Evolutionary conservation across 2,329 filamentous ascomycete species (phyloP), one percentile per base, ranked within the genome.

Genomic region (Graphilbum ipis-grandicollis): DNA sequence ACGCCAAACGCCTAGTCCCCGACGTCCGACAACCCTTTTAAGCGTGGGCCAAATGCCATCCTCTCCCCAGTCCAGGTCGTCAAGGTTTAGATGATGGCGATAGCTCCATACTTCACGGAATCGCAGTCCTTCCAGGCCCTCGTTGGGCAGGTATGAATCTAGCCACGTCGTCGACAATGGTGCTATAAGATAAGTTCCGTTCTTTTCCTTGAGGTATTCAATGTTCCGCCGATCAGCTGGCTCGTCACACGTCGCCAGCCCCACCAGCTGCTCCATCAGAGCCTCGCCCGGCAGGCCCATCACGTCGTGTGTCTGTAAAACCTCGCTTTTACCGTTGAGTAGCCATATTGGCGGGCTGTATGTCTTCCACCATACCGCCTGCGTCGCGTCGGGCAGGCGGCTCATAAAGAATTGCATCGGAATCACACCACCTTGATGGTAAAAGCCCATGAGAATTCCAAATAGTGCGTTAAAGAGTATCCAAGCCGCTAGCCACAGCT

Each of bases 291-390:
- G 62, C 56, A 81, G 68, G 4, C 79, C 77, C 73, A 84, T 85
- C 17, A 85, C 60, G 48, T 86, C 81, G 41, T 65, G 63, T 1
- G 80, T 86, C 22, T 59, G 64, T n/a, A 85, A 56, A 9, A 79
- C 65, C 45, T 75, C 68, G 44, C 80, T 84, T 54, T 79, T 80
- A 37, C 78, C 76, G 44, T 84, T 78, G 7, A 86, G 61, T 17
- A 88, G 65, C 79, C 81, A 88, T 26, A 79, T 76, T 0, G 81
- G 81, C 15, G 81, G 81, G 51, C 75, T 80, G 51, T 86, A 86
- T 1, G 81, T 86, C 53, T 85, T 86, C 81, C 81, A 88, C 81
- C 81, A 88, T 35, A 81, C 64, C 4, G 76, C 77, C 25, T 77
- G 66, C 2, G 73, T 75, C 9, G 79, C 72, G 43, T 79, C 75